Evolutionary conservation across 306 rosid species (phyloP).

Genomic region (Glycine latifolia): DNA sequence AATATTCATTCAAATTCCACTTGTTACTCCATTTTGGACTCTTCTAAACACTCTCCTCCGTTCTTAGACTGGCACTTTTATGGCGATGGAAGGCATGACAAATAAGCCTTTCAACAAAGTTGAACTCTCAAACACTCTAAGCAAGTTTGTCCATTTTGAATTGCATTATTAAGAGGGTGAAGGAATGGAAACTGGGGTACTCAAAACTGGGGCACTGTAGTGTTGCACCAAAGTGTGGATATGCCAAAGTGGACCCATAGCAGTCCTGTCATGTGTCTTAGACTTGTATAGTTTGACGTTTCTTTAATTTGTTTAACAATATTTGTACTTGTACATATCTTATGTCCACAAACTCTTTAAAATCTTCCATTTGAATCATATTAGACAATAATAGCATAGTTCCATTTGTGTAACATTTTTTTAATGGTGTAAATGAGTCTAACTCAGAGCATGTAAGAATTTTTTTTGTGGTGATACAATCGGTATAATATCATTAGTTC

Average conservation of each 20-base stretch:
- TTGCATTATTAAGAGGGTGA: constrained; percentile 43
- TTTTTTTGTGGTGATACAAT: constrained; percentile 19
- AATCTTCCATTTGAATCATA: background rate
- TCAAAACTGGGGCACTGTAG: constrained; percentile 21
- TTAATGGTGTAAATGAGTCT: background rate
- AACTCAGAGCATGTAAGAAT: background rate
- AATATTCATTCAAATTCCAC: constrained; percentile 48
- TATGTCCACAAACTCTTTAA: constrained; percentile 13
- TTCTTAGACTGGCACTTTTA: constrained; percentile 30
- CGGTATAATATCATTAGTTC: constrained; percentile 6
- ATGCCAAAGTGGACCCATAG: constrained; percentile 43
- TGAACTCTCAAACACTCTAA: constrained; percentile 25
- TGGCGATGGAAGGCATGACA: constrained; percentile 38
- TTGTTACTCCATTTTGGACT: constrained; percentile 32
- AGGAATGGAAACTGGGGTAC: constrained; percentile 34
- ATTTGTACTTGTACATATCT: background rate
- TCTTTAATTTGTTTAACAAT: background rate
- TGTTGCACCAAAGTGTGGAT: constrained; percentile 33
- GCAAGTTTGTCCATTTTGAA: constrained; percentile 44
- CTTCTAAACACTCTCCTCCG: constrained; percentile 11
- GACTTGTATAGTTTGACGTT: background rate
- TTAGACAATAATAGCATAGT: constrained; percentile 5
- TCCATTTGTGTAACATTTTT: background rate
- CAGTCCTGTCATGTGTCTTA: constrained; percentile 41
- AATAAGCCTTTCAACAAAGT: constrained; percentile 37